phyloP scores from a whole-genome alignment of 2,329 filamentous ascomycete species.

The Trichoderma afroharzianum region DNA sequence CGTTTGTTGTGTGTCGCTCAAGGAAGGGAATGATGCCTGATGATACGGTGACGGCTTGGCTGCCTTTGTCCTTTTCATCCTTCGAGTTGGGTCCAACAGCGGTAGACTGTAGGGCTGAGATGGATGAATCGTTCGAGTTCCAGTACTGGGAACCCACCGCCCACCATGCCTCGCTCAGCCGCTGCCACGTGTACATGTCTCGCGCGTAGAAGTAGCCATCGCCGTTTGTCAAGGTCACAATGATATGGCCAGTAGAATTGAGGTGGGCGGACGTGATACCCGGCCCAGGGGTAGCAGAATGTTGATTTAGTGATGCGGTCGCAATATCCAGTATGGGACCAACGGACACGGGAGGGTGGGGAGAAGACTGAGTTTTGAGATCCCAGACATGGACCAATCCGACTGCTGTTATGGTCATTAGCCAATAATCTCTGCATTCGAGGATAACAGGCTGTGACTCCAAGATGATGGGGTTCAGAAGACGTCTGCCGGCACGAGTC shows the following conservation, averaged over 20 bases:
- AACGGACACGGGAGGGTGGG: conserved; percentile 85
- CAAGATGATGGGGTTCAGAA: conserved; percentile 79
- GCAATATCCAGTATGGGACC: conserved; percentile 87
- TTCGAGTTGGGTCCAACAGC: conserved; percentile 57
- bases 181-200: conserved; percentile 86
- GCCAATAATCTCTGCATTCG: conserved; percentile 83
- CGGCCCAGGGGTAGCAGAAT: conserved; percentile 71
- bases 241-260: conserved; percentile 79
- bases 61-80: conserved; percentile 43
- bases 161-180: conserved; percentile 97
- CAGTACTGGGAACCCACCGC: conserved; percentile 97
- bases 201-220: conserved; percentile 90
- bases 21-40: conserved; percentile 90
- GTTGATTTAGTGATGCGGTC: conserved; percentile 70
- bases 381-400: conserved; percentile 95
- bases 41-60: conserved; percentile 60
- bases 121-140: conserved; percentile 93
- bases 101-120: conserved; percentile 73
- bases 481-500: conserved; percentile 84
- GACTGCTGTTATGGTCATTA: conserved; percentile 83
- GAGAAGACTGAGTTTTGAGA: conserved; percentile 73
- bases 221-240: conserved; percentile 90
- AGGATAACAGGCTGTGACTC: conserved; percentile 93
- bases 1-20: conserved; percentile 90
- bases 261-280: conserved; percentile 87